phyloP scores from a whole-genome alignment of 2,329 filamentous ascomycete species.

The Colletotrichum sojae region DNA sequence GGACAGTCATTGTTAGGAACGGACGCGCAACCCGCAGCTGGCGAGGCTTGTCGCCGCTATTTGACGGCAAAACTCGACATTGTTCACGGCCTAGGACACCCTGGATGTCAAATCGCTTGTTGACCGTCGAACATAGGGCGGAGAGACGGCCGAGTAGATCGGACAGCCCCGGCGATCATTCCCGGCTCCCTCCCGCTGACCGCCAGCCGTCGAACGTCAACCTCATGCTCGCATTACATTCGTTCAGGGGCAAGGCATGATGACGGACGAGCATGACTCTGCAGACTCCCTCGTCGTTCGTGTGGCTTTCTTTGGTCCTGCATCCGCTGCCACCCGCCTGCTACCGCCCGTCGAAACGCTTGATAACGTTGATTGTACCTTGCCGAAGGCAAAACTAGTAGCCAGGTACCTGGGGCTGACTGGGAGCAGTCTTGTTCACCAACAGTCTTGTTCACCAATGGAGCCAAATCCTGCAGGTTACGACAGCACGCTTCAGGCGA shows the following conservation, averaged over 20 bases:
- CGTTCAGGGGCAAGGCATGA: slow-evolving; percentile 32
- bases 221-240: slow-evolving; percentile 9
- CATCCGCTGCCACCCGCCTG: background rate
- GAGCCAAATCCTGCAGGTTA: slow-evolving; percentile 19
- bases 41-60: slow-evolving; percentile 21
- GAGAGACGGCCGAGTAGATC: slow-evolving; percentile 7
- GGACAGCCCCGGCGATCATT: background rate
- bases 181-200: background rate
- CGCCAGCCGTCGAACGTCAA: background rate
- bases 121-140: slow-evolving; percentile 12
- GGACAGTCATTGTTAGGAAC: slow-evolving; percentile 20
- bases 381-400: slow-evolving; percentile 1
- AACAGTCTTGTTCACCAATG: slow-evolving; percentile 10
- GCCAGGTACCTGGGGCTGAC: background rate
- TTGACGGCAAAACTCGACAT: slow-evolving; percentile 30
- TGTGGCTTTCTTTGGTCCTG: slow-evolving; percentile 1
- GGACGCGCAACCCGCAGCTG: slow-evolving; percentile 34
- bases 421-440: slow-evolving; percentile 12
- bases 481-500: slow-evolving; percentile 21
- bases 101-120: slow-evolving; percentile 23
- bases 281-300: slow-evolving; percentile 7
- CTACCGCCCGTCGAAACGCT: slow-evolving; percentile 12
- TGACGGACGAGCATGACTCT: slow-evolving; percentile 16
- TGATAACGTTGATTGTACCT: slow-evolving; percentile 2
- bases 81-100: slow-evolving; percentile 25